Base-by-base conservation (phyloP, 1,139 yeast genomes). In the Blastobotrys illinoisensis region DNA sequence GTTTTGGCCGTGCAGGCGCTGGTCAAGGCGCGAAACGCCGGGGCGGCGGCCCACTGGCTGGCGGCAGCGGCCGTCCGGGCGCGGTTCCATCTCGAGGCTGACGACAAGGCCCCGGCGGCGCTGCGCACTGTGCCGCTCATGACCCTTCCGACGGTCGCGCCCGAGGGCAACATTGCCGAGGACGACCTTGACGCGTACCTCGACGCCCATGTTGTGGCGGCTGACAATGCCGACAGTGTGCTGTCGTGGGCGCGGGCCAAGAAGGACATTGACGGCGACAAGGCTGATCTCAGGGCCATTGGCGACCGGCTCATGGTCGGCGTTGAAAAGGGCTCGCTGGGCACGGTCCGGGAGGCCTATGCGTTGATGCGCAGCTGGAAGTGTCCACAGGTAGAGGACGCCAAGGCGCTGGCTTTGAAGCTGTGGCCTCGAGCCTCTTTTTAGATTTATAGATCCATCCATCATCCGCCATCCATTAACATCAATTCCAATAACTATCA, bases 1-100 rank as follows among this genome's bases (percentile, higher is more conserved):
- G 79, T 79, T 1, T 63, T 78, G 47, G 80, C 81, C 18, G 62
- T 76, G 3, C 74, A 73, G 46, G 73, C 79, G 0, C 63, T 79
- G 54, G 67, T 68, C 44, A 78, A 77, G 61, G 73, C 72, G 47
- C 64, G 62, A 58, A 51, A 53, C 23, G 56, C 58, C 46, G 74
- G 72, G 4, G 69, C 69, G 4, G 48, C 64, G 4, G 55, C 54
- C 7, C 58, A 64, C 14, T 65, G 69, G 68, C 48, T 70, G 26
- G 62, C 62, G 4, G 61, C 66, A 3, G 60, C 65, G 7, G 69
- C 67, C 0, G 61, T 64, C 5, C 56, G 66, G 47, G 59, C 65
- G 20, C 60, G 68, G 40, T 50, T 63, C 47, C 58, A 62, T 9
- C 57, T 71, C 44, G 68, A 65, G 47, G 47, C 53, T 21, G 69